Evolutionary conservation across 2,329 filamentous ascomycete species (phyloP).

Genomic region (Ascochyta fabae): DNA sequence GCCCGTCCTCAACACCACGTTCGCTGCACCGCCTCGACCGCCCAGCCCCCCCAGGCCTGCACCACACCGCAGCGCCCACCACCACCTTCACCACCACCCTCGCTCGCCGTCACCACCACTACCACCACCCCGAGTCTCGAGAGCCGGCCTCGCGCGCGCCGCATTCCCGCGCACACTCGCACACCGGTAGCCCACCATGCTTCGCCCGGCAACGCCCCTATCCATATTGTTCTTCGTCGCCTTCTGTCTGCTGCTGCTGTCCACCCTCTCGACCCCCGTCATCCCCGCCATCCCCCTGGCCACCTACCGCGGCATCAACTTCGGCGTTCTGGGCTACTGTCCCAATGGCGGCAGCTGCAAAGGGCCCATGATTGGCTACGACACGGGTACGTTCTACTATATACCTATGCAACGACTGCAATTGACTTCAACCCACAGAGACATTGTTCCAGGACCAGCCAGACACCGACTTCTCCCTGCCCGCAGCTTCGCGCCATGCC

Average conservation of each 20-base stretch:
- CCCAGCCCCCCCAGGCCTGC: conserved; percentile 14
- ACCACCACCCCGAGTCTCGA: conserved; percentile 23
- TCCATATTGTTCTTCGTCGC: conserved; percentile 83
- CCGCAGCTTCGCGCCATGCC: conserved; percentile 68
- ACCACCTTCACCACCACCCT: conserved; percentile 17
- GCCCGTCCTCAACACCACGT: conserved; percentile 30
- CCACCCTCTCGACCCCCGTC: conserved; percentile 89
- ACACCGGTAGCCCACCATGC: conserved; percentile 63
- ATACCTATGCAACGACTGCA: conserved; percentile 1
- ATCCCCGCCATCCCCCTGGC: conserved; percentile 85
- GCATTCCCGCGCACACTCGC: conserved; percentile 30
- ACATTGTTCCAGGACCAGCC: conserved; percentile 55
- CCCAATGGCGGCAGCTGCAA: conserved; percentile 67
- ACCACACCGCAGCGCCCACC: conserved; percentile 16
- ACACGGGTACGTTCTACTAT: conserved; percentile 68
- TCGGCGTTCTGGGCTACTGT: conserved; percentile 94
- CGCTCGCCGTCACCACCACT: conserved; percentile 9
- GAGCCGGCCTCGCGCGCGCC: conserved; percentile 42
- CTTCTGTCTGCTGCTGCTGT: conserved; percentile 83
- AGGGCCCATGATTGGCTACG: conserved; percentile 81
- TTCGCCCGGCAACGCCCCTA: conserved; percentile 91
- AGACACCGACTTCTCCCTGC: conserved; percentile 64
- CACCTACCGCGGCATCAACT: conserved; percentile 75
- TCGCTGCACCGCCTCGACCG: conserved; percentile 13
- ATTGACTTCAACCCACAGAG: conserved; percentile 47